Percentiles rank a stretch among this genome's conserved stretches.
Evolutionary conservation across 2,329 filamentous ascomycete species (phyloP).

Genomic region (Bertia moriformis): DNA sequence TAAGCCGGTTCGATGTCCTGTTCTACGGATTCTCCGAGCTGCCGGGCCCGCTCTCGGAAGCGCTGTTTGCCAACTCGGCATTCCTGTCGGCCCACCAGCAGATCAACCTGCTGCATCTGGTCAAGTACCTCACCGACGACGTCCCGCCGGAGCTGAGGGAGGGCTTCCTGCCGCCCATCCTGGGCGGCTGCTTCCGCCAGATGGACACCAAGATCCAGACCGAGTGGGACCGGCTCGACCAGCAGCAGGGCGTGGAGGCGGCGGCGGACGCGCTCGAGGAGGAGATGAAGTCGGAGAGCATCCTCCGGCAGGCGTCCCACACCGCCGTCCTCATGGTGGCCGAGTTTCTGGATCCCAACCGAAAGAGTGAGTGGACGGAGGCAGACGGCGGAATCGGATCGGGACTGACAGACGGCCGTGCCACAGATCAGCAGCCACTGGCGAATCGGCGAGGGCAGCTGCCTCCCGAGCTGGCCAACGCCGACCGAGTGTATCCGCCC

Average conservation of each 20-base stretch:
- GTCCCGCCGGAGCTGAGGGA: slow-evolving; percentile 67
- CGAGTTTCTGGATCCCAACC: slow-evolving; percentile 66
- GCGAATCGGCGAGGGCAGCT: slow-evolving; percentile 2
- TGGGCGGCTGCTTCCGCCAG: slow-evolving; percentile 69
- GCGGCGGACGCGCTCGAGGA: slow-evolving; percentile 71
- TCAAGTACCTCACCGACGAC: slow-evolving; percentile 77
- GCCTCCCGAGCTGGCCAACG: slow-evolving; percentile 14
- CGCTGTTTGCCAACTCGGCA: slow-evolving; percentile 69
- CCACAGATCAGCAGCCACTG: slow-evolving; percentile 6
- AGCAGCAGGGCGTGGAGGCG: slow-evolving; percentile 42
- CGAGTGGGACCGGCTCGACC: slow-evolving; percentile 71
- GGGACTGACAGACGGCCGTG: no score
- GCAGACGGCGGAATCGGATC: no score
- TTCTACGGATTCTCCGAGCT: slow-evolving; percentile 87
- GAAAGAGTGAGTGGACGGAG: slow-evolving; percentile 38
- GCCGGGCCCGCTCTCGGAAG: slow-evolving; percentile 66
- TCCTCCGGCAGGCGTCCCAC: slow-evolving; percentile 81
- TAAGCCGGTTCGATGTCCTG: slow-evolving; percentile 71
- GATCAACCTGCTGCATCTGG: slow-evolving; percentile 79
- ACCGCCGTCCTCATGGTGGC: slow-evolving; percentile 85
- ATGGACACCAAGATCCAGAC: slow-evolving; percentile 74
- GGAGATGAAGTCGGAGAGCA: slow-evolving; percentile 97
- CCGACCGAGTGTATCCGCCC: slow-evolving; percentile 29
- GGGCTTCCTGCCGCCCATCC: slow-evolving; percentile 71
- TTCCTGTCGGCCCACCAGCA: slow-evolving; percentile 83